Percentiles rank a stretch among this genome's conserved stretches.
Evolutionary conservation across 177 flowering plant species (phyloP).

Genomic region (Vitis hybrid): DNA sequence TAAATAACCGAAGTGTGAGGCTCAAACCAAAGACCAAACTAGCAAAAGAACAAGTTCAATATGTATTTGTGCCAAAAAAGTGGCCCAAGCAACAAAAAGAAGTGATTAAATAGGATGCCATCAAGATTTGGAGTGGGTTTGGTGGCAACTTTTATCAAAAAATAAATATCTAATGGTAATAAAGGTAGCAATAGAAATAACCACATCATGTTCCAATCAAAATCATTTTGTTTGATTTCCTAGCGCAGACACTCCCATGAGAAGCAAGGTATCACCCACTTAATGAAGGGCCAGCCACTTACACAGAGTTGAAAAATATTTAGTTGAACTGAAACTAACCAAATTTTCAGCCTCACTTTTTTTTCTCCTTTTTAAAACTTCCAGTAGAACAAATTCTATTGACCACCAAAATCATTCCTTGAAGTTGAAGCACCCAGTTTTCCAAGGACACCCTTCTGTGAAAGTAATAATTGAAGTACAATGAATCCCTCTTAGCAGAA

Average conservation of each 20-base stretch:
- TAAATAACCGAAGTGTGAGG: neutral
- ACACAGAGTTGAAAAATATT: neutral
- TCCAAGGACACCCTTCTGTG: neutral
- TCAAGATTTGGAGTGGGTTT: too few species aligned
- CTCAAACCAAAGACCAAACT: neutral
- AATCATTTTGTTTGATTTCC: too few species aligned
- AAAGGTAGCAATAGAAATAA: too few species aligned
- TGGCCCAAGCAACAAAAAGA: too few species aligned
- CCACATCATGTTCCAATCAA: too few species aligned
- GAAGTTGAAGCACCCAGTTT: neutral
- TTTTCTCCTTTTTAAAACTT: neutral
- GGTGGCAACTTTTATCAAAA: too few species aligned
- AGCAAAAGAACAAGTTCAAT: too few species aligned
- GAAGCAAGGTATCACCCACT: neutral
- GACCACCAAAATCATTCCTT: neutral
- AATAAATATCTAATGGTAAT: too few species aligned
- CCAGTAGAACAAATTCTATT: constrained; percentile 1
- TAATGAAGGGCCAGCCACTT: neutral
- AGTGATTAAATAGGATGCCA: too few species aligned
- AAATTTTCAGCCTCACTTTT: neutral
- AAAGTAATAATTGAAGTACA: neutral
- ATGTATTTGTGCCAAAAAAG: too few species aligned
- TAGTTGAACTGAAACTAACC: neutral
- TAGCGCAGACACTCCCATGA: too few species aligned
- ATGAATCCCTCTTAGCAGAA: neutral